Percentiles rank a stretch among this genome's conserved stretches.
These are phyloP conservation scores for Pythium vanterpoolii DNA, from an alignment of 352 stramenopile genomes.

Conservation along the genomic window DNA sequence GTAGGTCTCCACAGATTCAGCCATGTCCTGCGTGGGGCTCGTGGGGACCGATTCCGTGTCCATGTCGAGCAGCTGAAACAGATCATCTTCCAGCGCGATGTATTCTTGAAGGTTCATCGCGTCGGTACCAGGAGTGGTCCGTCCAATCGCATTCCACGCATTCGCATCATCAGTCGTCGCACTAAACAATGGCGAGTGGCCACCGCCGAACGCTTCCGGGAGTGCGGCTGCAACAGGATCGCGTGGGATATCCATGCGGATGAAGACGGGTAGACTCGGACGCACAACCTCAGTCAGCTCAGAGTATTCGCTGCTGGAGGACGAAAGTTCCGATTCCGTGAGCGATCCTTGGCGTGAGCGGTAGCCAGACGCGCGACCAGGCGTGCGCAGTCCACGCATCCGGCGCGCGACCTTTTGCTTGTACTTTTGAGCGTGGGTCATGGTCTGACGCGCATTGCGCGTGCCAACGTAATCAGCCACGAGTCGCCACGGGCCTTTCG, in stretches of 20 bases:
- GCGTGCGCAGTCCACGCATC: slow-evolving; percentile 23
- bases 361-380: slow-evolving; percentile 2
- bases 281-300: neutral
- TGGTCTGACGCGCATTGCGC: slow-evolving; percentile 28
- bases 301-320: slow-evolving; percentile 3
- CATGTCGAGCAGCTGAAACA: slow-evolving; percentile 13
- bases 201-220: neutral
- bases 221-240: slow-evolving; percentile 4
- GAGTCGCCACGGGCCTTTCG: slow-evolving; percentile 25
- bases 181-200: neutral
- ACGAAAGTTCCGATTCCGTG: slow-evolving; percentile 10
- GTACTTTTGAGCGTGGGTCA: slow-evolving; percentile 46
- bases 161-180: neutral
- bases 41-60: slow-evolving; percentile 1
- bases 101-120: too few relatives aligned
- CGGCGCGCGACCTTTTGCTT: slow-evolving; percentile 33
- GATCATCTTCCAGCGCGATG: slow-evolving; percentile 9
- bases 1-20: neutral
- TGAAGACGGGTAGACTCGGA: slow-evolving; percentile 11
- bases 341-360: slow-evolving; percentile 9
- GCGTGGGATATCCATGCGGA: slow-evolving; percentile 7
- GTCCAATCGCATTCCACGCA: slow-evolving; percentile 2
- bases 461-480: slow-evolving; percentile 28
- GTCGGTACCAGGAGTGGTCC: neutral
- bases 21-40: neutral